Base-by-base conservation (phyloP, 306 rosid genomes). In the Vicia sativa region DNA sequence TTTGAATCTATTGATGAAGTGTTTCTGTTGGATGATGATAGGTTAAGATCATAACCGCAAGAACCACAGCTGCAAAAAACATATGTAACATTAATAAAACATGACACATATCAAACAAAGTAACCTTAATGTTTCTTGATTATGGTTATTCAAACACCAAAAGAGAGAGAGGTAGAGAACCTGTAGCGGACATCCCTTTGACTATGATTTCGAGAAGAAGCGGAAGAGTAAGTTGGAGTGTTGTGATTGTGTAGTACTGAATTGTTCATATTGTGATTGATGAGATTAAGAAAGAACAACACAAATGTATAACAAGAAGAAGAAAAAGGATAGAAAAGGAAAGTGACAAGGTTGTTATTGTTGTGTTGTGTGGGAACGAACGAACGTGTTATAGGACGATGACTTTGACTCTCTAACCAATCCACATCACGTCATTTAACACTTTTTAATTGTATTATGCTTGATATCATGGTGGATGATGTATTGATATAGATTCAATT, bases 181-280 rank as follows among this genome's bases (percentile, higher is more conserved):
- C 98, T 93, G 93, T 93, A 93, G 79, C 55, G 76, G 74, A 93
- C 97, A 78, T 90, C 97, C 50, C 95, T 75, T 28, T 56, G 88
- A 55, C 89, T 62, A 9, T 1, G 19, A 31, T 16, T 19, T 7
- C 52, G 87, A 69, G 85, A 84, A 72, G 85, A 79, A 70, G 74
- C 75, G 16, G 81, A 79, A 68, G 53, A 49, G 56, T 10, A 68
- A 12, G 84, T 39, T 15, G 64, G 80, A 53, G 34, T 50, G 67
- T 53, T 37, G 72, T 68, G 34, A 10, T 59, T 38, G 71, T 65
- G 29, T n/a, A 29, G 35, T 74, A 78, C 63, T 18, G 84, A 78
- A 35, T 62, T 76, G 11, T 41, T 12, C 95, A 85, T 91, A 23
- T 26, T 31, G 26, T 31, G 45, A 29, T 28, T 9, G 9, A 0